Conservation (phyloP, 2,329 filamentous ascomycete species). For the Pseudocercospora pini-densiflorae region DNA sequence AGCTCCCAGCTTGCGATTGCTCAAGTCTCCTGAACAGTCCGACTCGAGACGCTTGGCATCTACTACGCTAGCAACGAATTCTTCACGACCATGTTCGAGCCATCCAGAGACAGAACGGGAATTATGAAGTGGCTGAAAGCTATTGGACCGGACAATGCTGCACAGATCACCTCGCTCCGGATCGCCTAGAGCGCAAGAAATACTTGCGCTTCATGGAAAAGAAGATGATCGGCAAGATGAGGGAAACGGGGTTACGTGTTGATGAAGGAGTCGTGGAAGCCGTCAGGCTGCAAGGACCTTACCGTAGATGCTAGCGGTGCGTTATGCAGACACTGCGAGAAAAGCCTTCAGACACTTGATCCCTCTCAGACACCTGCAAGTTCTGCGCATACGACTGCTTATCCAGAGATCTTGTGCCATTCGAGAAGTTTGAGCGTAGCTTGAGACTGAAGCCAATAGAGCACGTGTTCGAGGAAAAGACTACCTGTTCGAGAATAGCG, state of each 20-base stretch:
- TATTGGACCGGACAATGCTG: slow-evolving; percentile 11
- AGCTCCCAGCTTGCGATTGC: not conserved
- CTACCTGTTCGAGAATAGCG: not conserved
- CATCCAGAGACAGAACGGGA: not conserved
- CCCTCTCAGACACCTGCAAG: not conserved
- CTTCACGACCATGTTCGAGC: not conserved
- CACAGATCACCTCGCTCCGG: not conserved
- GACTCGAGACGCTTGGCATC: not conserved
- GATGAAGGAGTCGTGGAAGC: slow-evolving; percentile 1
- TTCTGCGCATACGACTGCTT: not conserved
- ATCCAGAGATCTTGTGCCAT: not conserved
- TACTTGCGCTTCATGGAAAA: not conserved
- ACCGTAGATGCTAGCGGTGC: not conserved
- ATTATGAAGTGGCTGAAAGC: slow-evolving; percentile 8
- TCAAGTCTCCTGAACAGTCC: not conserved
- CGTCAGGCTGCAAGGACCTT: not conserved
- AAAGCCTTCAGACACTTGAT: not conserved
- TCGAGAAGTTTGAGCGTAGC: not conserved
- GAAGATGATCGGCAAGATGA: slow-evolving; percentile 5
- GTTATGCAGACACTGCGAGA: not conserved
- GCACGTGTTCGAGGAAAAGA: not conserved
- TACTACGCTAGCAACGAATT: not conserved
- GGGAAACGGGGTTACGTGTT: not conserved
- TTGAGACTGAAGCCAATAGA: not conserved
- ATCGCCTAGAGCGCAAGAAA: slow-evolving; percentile 9